Conservation (phyloP, 768 basidiomycete genomes). For the Butyriboletus loyo region DNA sequence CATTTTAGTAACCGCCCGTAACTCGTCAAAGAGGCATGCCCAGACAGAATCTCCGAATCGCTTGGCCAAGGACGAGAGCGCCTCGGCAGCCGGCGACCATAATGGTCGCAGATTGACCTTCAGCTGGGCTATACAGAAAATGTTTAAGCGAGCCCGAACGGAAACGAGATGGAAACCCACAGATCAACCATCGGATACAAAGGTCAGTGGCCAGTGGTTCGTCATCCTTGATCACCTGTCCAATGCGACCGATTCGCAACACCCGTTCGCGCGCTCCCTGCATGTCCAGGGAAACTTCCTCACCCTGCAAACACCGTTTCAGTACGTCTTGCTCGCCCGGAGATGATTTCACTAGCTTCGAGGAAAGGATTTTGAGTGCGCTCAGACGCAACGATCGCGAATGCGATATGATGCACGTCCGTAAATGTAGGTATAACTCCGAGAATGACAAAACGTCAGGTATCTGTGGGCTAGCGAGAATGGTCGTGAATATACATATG, state of each 20-base stretch:
- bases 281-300: conserved; percentile 74
- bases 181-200: conserved; percentile 69
- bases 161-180: conserved; percentile 36
- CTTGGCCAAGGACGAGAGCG: conserved; percentile 50
- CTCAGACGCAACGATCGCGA: conserved; percentile 62
- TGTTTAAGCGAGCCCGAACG: not conserved
- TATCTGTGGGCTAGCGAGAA: conserved; percentile 15
- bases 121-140: conserved; percentile 60
- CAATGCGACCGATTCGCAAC: conserved; percentile 70
- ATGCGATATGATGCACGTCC: conserved; percentile 64
- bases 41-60: conserved; percentile 73
- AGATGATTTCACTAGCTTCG: conserved; percentile 44
- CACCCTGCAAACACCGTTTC: conserved; percentile 71
- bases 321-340: conserved; percentile 51
- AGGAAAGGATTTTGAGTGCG: conserved; percentile 61
- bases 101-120: conserved; percentile 92
- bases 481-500: not conserved
- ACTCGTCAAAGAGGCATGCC: conserved; percentile 62
- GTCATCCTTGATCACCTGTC: conserved; percentile 53
- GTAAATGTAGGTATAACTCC: conserved; percentile 51
- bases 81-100: conserved; percentile 78
- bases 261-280: conserved; percentile 84
- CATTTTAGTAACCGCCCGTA: conserved; percentile 36
- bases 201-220: conserved; percentile 56
- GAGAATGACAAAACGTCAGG: conserved; percentile 37